Base-by-base conservation (phyloP, 1,284 basidiomycete species). In the Gymnopus androsaceus region DNA sequence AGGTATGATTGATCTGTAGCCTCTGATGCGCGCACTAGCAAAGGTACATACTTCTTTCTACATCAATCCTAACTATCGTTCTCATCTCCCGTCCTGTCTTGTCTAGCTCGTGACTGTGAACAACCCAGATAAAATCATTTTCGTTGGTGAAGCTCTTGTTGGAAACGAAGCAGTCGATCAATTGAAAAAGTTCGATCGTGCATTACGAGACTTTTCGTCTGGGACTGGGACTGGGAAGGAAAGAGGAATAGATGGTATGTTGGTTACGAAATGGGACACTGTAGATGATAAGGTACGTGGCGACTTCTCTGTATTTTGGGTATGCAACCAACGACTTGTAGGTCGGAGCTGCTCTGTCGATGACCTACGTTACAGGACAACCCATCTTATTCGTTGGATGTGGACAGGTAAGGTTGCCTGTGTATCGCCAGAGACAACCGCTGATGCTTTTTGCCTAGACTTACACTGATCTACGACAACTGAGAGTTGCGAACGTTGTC, bases 151-250 rank as follows among this genome's bases (percentile, higher is more conserved):
- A 72, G 95, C 95, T 0, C 79, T 97, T 36, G 95, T 98, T 9
- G 95, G 95, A 15, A 98, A 98, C 69, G 95, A 98, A 73, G 95
- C 95, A 1, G 94, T 97, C 36, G 95, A 98, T 74, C 95, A 98
- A 66, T 74, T 97, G 47, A 89, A 87, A 55, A 97, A 97, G 72
- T 98, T 98, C 69, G 94, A 98, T 66, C 87, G 94, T 31, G 87
- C 94, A 1, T 72, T 98, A 57, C 85, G 88, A 41, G 94, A 98
- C 68, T 97, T 96, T 67, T 92, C 90, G 8, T 83, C 87, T 23
- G 82, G 83, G 3, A 82, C 84, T 1, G 83, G 83, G 1, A 72
- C 79, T 30, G 83, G 83, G 12, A 85, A 85, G 65, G 87, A 87
- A 52, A 83, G 94, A 40, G 95, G 95, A 1, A 95, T 98, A 59